phyloP scores from a whole-genome alignment of 257 asterid genomes.

The Capsicum chinense region DNA sequence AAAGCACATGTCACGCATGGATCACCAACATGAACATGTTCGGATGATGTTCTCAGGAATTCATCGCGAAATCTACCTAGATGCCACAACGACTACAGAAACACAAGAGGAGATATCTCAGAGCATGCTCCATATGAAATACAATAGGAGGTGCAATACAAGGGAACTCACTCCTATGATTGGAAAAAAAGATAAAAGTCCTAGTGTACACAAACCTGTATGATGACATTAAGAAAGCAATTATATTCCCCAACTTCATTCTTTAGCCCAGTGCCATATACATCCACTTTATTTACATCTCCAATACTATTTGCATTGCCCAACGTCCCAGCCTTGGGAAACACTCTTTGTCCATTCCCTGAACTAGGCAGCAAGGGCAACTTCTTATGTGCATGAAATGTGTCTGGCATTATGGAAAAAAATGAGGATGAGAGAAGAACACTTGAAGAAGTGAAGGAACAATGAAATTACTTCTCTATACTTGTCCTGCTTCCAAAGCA shows the following conservation, averaged over 20 bases:
- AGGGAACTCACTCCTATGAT: slow-evolving; percentile 6
- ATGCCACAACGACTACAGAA: slow-evolving; percentile 89
- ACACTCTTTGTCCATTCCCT: slow-evolving; percentile 44
- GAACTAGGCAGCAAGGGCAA: slow-evolving; percentile 48
- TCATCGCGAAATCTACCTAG: slow-evolving; percentile 79
- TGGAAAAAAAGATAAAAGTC: slow-evolving; percentile 14
- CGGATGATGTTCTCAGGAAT: slow-evolving; percentile 69
- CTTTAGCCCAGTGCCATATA: slow-evolving; percentile 81
- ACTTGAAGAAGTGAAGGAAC: not conserved
- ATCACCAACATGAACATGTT: slow-evolving; percentile 88
- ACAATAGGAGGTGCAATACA: slow-evolving; percentile 30
- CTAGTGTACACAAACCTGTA: slow-evolving; percentile 69
- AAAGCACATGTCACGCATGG: slow-evolving; percentile 95
- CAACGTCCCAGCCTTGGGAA: slow-evolving; percentile 44
- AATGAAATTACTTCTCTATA: slow-evolving; percentile 2
- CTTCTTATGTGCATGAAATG: slow-evolving; percentile 56
- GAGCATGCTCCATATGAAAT: slow-evolving; percentile 32
- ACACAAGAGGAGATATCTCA: slow-evolving; percentile 31
- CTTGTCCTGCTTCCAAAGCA: not conserved
- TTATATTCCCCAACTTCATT: slow-evolving; percentile 97
- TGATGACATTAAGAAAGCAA: slow-evolving; percentile 96
- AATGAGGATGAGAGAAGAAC: not conserved
- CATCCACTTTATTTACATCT: slow-evolving; percentile 51
- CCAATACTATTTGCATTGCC: slow-evolving; percentile 40
- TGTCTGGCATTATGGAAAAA: slow-evolving; percentile 49